Evolutionary conservation across 306 rosid genomes (phyloP).

Genomic region (Rosa chinensis): DNA sequence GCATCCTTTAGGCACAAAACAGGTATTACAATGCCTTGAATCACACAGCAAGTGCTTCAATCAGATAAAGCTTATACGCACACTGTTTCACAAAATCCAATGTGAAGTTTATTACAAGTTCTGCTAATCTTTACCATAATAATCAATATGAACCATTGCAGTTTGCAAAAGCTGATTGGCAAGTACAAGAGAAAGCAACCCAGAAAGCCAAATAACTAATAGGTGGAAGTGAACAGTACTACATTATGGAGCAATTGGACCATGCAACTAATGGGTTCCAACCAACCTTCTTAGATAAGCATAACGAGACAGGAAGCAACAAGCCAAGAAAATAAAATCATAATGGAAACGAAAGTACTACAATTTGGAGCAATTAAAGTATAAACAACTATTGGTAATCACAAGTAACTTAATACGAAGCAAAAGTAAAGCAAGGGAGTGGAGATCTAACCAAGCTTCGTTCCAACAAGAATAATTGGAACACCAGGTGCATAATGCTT

Average conservation of each 20-base stretch:
- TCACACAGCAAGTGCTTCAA: constrained; percentile 5
- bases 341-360: neutral
- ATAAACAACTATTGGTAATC: neutral
- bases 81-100: neutral
- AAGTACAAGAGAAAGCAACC: neutral
- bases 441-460: constrained; percentile 88
- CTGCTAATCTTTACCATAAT: neutral
- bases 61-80: neutral
- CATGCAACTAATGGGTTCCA: neutral
- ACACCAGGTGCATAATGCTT: constrained; percentile 99
- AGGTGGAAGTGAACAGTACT: constrained; percentile 4
- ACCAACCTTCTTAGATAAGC: neutral
- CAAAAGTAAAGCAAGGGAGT: constrained; percentile 18
- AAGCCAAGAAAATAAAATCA: neutral
- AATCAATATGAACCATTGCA: neutral
- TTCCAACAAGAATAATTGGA: constrained; percentile 94
- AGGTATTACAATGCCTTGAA: neutral
- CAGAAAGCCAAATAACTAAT: neutral
- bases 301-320: neutral
- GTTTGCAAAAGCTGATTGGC: neutral
- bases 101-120: neutral
- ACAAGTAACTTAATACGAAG: neutral
- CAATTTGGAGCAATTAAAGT: neutral
- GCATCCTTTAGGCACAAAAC: neutral
- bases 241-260: neutral